Percentiles rank a stretch among this genome's conserved stretches.
Conservation (phyloP, 1,284 basidiomycete species). For the Lignosus rhinocerotis region DNA sequence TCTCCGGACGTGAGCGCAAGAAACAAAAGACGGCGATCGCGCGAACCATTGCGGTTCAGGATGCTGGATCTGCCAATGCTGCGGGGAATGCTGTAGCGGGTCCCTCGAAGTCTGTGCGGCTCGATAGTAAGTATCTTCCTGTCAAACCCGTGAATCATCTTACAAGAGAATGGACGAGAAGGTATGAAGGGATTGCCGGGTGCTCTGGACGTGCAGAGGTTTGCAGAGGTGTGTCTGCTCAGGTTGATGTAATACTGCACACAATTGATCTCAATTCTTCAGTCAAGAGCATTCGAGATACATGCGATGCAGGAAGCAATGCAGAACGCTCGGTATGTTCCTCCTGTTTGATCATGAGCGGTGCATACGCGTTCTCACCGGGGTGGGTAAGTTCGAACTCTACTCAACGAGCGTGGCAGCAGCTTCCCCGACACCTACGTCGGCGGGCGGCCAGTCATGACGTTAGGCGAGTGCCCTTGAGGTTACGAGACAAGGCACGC, state of each 20-base stretch:
- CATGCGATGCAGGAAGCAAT: conserved; percentile 85
- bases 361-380: neutral
- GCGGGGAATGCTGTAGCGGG: conserved; percentile 35
- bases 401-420: conserved; percentile 86
- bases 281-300: conserved; percentile 89
- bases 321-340: conserved; percentile 67
- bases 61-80: conserved; percentile 21
- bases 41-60: conserved; percentile 68
- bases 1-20: conserved; percentile 60
- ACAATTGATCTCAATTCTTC: neutral
- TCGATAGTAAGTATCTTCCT: conserved; percentile 39
- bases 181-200: conserved; percentile 65
- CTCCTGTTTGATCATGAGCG: neutral
- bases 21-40: conserved; percentile 63
- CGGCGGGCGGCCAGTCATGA: conserved; percentile 92
- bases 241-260: no score
- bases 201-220: conserved; percentile 83
- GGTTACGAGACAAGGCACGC: conserved; percentile 76
- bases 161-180: conserved; percentile 27
- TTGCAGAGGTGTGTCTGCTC: conserved; percentile 66
- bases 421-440: conserved; percentile 84
- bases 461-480: conserved; percentile 82
- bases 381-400: conserved; percentile 41
- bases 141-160: neutral
- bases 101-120: conserved; percentile 40